These are phyloP conservation scores for Senecio squalidus DNA, from an alignment of 140 eudicot species.

Conservation along the genomic window DNA sequence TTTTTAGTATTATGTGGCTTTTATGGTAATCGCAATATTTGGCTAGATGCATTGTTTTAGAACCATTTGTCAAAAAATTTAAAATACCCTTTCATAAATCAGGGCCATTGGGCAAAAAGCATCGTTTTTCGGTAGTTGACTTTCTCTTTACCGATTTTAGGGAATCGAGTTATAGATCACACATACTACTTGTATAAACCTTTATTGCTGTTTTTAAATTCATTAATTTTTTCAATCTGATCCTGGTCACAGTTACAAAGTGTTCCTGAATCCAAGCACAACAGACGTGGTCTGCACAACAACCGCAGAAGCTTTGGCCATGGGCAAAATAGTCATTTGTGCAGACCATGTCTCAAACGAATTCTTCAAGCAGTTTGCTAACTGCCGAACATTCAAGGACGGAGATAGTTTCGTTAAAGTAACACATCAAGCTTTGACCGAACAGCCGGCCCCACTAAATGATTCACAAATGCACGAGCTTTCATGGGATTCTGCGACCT, in stretches of 20 bases:
- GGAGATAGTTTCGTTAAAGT: slow-evolving; percentile 71
- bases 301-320: slow-evolving; percentile 92
- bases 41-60: no score
- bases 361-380: slow-evolving; percentile 89
- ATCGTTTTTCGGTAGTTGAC: no score
- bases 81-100: no score
- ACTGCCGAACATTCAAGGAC: slow-evolving; percentile 72
- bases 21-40: no score
- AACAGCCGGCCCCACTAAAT: slow-evolving; percentile 66
- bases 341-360: slow-evolving; percentile 93
- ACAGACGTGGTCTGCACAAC: slow-evolving; percentile 98
- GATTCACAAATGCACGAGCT: slow-evolving; percentile 74
- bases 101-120: no score
- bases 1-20: not conserved
- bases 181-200: no score
- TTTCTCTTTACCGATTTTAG: no score
- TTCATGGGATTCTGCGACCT: slow-evolving; percentile 97
- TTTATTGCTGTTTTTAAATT: no score
- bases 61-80: not conserved
- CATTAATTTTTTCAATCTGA: slow-evolving; percentile 9
- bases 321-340: slow-evolving; percentile 96
- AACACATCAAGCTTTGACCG: slow-evolving; percentile 50
- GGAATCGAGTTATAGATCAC: no score
- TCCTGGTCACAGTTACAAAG: slow-evolving; percentile 60
- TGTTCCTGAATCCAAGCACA: slow-evolving; percentile 95